These are phyloP conservation scores for Cladophialophora psammophila DNA, from an alignment of 2,329 filamentous ascomycete genomes.

Conservation along the genomic window DNA sequence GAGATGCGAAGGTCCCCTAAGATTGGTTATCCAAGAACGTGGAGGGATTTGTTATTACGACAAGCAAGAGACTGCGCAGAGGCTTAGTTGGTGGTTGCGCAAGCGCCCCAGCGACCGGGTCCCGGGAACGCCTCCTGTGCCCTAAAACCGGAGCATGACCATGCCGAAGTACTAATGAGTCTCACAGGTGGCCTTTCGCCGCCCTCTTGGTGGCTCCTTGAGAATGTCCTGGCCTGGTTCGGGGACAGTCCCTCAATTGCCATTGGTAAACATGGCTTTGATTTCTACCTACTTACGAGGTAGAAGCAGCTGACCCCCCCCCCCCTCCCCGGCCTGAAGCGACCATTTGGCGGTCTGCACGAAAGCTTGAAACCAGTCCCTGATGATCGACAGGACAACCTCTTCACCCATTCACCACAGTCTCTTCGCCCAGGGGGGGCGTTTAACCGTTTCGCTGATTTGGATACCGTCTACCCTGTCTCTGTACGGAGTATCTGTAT, in stretches of 20 bases:
- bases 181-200: background rate
- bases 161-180: background rate
- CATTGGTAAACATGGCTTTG: background rate
- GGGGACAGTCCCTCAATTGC: background rate
- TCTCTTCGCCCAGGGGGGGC: too few species aligned
- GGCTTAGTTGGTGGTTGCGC: background rate
- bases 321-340: too few species aligned
- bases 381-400: background rate
- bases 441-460: too few species aligned
- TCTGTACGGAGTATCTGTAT: too few species aligned
- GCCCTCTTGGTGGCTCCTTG: too few species aligned
- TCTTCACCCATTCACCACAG: too few species aligned
- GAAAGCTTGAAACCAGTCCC: background rate
- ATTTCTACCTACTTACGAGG: background rate
- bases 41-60: too few species aligned
- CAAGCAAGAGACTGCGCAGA: background rate
- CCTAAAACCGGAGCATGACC: background rate
- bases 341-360: constrained; percentile 1
- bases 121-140: background rate
- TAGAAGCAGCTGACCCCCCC: background rate
- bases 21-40: too few species aligned
- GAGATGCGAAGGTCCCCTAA: too few species aligned
- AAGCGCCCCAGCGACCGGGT: background rate
- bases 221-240: too few species aligned
- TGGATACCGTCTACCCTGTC: too few species aligned